Percentiles rank a stretch among this genome's conserved stretches.
These are phyloP conservation scores for Endotrypanum monterogeii DNA, from an alignment of 208 protist genomes.

Conservation along the genomic window DNA sequence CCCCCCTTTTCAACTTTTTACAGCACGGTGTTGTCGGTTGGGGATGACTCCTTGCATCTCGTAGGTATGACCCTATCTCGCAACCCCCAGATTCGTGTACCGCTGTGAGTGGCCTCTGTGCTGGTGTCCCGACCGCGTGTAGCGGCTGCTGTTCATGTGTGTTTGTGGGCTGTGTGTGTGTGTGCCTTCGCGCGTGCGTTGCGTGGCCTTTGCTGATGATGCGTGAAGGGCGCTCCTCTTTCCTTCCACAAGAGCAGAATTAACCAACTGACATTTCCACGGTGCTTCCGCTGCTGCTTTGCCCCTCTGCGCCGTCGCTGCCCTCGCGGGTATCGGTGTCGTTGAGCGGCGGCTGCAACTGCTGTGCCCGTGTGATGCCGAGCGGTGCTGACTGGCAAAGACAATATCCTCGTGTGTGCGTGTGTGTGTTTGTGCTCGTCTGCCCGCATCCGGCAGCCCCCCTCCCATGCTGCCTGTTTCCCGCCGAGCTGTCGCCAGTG, in stretches of 20 bases:
- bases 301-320: background rate
- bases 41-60: slow-evolving; percentile 19
- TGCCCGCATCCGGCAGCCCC: background rate
- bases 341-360: background rate
- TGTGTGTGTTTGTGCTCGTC: slow-evolving; percentile 7
- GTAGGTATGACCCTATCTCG: slow-evolving; percentile 43
- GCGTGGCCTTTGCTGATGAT: slow-evolving; percentile 33
- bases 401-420: background rate
- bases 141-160: background rate
- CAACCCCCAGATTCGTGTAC: slow-evolving; percentile 34
- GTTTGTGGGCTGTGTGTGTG: no score
- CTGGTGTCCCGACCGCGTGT: background rate
- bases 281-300: background rate
- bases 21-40: slow-evolving; percentile 51
- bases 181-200: background rate
- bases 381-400: slow-evolving; percentile 30
- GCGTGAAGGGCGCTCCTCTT: slow-evolving; percentile 49
- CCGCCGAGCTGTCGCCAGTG: background rate
- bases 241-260: slow-evolving; percentile 49
- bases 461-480: background rate
- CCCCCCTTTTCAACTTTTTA: background rate
- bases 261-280: slow-evolving; percentile 37
- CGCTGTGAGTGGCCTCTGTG: background rate
- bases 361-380: slow-evolving; percentile 26
- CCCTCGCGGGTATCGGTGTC: slow-evolving; percentile 13